These are phyloP conservation scores for Apiotrichum laibachii DNA, from an alignment of 1,284 basidiomycete species.

Conservation along the genomic window DNA sequence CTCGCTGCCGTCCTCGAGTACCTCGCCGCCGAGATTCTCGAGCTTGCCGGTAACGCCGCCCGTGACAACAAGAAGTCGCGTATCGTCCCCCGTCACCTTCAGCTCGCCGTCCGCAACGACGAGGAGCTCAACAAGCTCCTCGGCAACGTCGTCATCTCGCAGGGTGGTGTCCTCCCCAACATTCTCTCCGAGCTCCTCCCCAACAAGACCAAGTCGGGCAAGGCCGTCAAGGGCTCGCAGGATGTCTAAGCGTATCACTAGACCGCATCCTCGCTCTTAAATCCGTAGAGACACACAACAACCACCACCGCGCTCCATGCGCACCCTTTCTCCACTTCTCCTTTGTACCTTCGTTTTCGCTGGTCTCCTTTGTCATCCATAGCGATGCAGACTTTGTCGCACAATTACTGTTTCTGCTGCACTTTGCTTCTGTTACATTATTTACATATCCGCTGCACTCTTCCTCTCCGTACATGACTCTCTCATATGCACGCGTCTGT, in stretches of 20 bases:
- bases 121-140: constrained; percentile 63
- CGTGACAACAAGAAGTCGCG: constrained; percentile 66
- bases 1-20: constrained; percentile 65
- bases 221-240: constrained; percentile 36
- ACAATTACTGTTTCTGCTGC: not conserved
- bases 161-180: constrained; percentile 82
- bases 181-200: constrained; percentile 67
- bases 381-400: constrained; percentile 23
- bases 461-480: not conserved
- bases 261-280: too few relatives aligned
- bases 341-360: constrained; percentile 34
- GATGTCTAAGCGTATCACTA: constrained; percentile 20
- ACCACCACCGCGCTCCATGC: not conserved
- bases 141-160: constrained; percentile 81
- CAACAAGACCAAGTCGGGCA: constrained; percentile 61
- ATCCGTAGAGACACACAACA: too few relatives aligned
- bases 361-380: constrained; percentile 32
- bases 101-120: constrained; percentile 85
- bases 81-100: constrained; percentile 85
- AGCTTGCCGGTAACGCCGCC: constrained; percentile 77
- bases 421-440: not conserved
- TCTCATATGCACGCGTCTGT: too few relatives aligned
- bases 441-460: not conserved
- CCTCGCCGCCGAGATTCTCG: constrained; percentile 80
- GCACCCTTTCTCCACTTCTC: not conserved